Base-by-base conservation (phyloP, 495 filamentous ascomycete genomes). In the Hyaloscypha bicolor region DNA sequence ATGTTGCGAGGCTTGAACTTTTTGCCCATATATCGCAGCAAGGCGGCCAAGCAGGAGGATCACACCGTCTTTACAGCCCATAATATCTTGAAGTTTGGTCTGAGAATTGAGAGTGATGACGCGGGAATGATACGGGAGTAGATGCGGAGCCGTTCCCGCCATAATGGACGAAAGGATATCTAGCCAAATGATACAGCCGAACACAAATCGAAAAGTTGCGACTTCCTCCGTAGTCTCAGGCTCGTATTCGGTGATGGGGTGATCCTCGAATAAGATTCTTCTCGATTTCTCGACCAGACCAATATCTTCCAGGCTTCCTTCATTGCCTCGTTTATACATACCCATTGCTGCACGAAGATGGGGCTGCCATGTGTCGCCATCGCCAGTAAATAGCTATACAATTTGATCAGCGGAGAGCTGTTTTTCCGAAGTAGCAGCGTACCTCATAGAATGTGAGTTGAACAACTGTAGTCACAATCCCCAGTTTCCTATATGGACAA, bases 371-470 rank as follows among this genome's bases (percentile, higher is more conserved):
- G 57, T 22, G 8, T 62, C 33, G 3, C 37, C 31, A 16, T 60
- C 8, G 33, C 65, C 63, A 9, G 55, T 60, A 45, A 70, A 70
- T 30, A 68, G 57, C 71, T 73, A 12, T 29, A 11, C 2, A 25
- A 25, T 25, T 25, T 25, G 1, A 25, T 25, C 25, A 25, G 25
- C 25, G 25, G 25, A 25, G 25, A 25, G 25, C 25, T 25, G 2
- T 25, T 25, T 25, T 25, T 25, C 25, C 2, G 25, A 25, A 25
- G 2, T 25, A 2, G 25, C 25, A 25, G 25, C 25, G 68, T 55
- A 73, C 71, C 67, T 73, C 71, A 42, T 65, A 73, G 37, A 70
- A 68, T 1, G 63, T 39, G 12, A 73, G 37, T 37, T 70, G 71
- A 45, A 68, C 19, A 39, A 70, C 57, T 60, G 60, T 52, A 11